phyloP scores from a whole-genome alignment of 805 yeast species.

The Deakozyma indianensis region DNA sequence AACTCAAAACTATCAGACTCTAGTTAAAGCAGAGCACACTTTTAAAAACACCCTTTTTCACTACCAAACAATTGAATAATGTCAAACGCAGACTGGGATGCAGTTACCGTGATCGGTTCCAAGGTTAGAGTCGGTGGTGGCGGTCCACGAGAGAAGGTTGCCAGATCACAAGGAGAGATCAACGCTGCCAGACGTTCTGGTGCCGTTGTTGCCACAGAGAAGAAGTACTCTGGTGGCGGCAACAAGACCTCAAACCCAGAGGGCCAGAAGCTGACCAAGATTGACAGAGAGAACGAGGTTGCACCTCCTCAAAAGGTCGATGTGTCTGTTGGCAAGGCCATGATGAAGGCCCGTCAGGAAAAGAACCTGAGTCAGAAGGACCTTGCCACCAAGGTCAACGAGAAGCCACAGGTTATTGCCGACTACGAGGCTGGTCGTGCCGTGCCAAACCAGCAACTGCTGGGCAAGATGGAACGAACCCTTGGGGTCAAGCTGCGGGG shows the following conservation, averaged over 20 bases:
- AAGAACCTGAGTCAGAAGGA: conserved; percentile 90
- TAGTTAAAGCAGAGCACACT: too few relatives aligned
- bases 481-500: conserved; percentile 94
- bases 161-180: conserved; percentile 60
- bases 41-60: too few relatives aligned
- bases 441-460: conserved; percentile 86
- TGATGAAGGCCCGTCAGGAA: conserved; percentile 72
- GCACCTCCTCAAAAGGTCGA: conserved; percentile 86
- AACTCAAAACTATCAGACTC: too few relatives aligned
- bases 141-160: conserved; percentile 77
- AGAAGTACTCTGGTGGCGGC: conserved; percentile 60
- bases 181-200: conserved; percentile 94
- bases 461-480: conserved; percentile 85
- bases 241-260: conserved; percentile 57
- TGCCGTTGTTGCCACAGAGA: conserved; percentile 76
- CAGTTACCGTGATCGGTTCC: conserved; percentile 76
- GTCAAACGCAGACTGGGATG: conserved; percentile 65
- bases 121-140: conserved; percentile 79
- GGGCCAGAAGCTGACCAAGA: conserved; percentile 87
- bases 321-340: conserved; percentile 71
- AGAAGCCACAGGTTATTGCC: conserved; percentile 87
- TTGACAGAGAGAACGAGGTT: conserved; percentile 87
- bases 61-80: too few relatives aligned
- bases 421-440: conserved; percentile 97
- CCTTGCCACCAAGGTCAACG: conserved; percentile 87